Base-by-base conservation (phyloP, 345 rosid species). In the Citrus australasica region DNA sequence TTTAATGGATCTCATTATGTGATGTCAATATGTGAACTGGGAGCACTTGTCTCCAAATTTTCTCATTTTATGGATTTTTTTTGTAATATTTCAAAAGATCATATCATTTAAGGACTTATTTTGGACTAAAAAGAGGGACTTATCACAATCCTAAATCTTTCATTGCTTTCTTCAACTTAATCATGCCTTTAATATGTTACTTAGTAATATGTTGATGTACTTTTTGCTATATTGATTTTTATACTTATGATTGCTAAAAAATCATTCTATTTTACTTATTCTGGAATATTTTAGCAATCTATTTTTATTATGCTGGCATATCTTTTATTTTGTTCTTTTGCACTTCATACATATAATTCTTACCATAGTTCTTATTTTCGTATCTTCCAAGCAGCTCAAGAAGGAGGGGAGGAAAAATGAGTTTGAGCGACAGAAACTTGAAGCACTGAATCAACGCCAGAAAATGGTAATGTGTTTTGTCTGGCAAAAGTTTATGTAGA, bases 331-430 rank as follows among this genome's bases (percentile, higher is more conserved):
- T 46, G 21, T 53, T 53, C 4, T 48, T 48, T 22, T 70, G 17
- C 30, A 6, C 59, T 76, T 67, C 69, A 27, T 32, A 19, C 25
- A 25, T 11, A 37, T 51, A 61, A 55, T 51, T 81, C 17, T 73
- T 74, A 53, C 78, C 25, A 51, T 9, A 22, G 33, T 42, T 77
- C 42, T 33, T 30, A 30, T 68, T 79, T 42, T 48, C n/a, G 53
- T 73, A 78, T 69, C 78, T 77, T 69, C 69, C 79, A 79, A 55
- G 48, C 90, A 93, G 97, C 88, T 93, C 58, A 88, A 84, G 82
- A 90, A 90, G 82, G 95, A 90, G 71, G 90, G 92, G 71, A 90
- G 97, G 76, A 90, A 89, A 82, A 91, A 89, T 76, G 97, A 93
- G 69, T 88, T 88, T 79, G 97, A 89, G 87, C 85, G 92, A 63